Percentiles rank a stretch among this genome's conserved stretches.
These are phyloP conservation scores for Seiridium cupressi DNA, from an alignment of 2,329 filamentous ascomycete genomes.

Conservation along the genomic window DNA sequence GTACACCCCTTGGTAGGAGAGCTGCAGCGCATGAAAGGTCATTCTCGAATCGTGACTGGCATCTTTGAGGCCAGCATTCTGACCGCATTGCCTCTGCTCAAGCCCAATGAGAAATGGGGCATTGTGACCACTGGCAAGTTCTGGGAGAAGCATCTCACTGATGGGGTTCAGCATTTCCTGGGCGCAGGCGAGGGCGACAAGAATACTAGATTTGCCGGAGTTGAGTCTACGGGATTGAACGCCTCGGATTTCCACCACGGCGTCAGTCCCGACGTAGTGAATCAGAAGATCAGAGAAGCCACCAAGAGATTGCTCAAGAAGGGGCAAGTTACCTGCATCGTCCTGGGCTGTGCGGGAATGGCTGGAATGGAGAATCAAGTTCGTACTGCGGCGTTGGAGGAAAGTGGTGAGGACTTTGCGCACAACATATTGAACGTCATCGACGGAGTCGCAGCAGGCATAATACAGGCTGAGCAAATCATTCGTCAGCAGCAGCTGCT, in stretches of 20 bases:
- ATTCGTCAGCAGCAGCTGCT: constrained; percentile 41
- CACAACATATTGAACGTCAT: constrained; percentile 62
- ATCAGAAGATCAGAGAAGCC: constrained; percentile 64
- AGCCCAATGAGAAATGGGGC: constrained; percentile 60
- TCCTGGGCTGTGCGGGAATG: constrained; percentile 91
- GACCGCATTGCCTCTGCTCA: constrained; percentile 55
- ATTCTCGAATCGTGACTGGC: constrained; percentile 60
- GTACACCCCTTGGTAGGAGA: constrained; percentile 72
- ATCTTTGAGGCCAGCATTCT: constrained; percentile 86
- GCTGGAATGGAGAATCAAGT: constrained; percentile 79
- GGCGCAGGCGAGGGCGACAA: constrained; percentile 37
- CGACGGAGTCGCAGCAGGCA: constrained; percentile 74
- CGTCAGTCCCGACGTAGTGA: constrained; percentile 62
- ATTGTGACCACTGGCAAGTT: constrained; percentile 85
- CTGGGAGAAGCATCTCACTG: constrained; percentile 72
- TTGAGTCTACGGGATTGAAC: constrained; percentile 77
- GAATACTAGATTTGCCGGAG: constrained; percentile 67
- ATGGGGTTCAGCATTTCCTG: constrained; percentile 64
- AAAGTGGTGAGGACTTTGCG: constrained; percentile 59
- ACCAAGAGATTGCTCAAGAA: constrained; percentile 62
- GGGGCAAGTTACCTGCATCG: constrained; percentile 63
- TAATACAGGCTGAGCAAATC: constrained; percentile 59
- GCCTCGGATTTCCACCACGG: constrained; percentile 77
- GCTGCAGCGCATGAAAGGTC: constrained; percentile 39
- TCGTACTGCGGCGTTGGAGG: constrained; percentile 62